Evolutionary conservation across 2,329 filamentous ascomycete genomes (phyloP).

Genomic region (Anisogramma anomala): DNA sequence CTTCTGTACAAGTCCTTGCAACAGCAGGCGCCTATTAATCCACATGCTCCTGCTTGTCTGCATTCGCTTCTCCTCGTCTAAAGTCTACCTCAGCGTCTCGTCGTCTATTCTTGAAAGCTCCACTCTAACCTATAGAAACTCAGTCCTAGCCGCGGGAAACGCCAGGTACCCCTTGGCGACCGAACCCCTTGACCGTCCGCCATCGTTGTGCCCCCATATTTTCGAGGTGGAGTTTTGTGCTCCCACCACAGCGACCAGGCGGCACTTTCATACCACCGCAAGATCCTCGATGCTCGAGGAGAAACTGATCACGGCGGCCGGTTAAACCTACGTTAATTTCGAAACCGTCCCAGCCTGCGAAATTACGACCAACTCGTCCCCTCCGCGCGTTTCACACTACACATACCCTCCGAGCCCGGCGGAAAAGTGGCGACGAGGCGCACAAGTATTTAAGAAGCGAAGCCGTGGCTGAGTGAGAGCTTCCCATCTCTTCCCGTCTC

Average conservation of each 20-base stretch:
- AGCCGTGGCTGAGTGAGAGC: constrained; percentile 23
- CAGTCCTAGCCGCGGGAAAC: constrained; percentile 15
- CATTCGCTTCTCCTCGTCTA: constrained; percentile 12
- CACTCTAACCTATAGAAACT: constrained; percentile 15
- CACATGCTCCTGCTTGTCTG: constrained; percentile 6
- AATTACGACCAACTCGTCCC: constrained; percentile 10
- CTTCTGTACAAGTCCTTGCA: constrained; percentile 4
- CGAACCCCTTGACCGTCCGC: constrained; percentile 23
- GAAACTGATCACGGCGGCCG: constrained; percentile 8
- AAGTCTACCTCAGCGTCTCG: constrained; percentile 10
- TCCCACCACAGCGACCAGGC: constrained; percentile 16
- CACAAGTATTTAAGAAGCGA: constrained; percentile 29
- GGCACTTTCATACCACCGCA: constrained; percentile 19
- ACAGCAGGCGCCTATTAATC: constrained; percentile 8
- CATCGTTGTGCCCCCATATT: constrained; percentile 23
- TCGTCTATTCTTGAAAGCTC: constrained; percentile 11
- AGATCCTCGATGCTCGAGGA: constrained; percentile 15
- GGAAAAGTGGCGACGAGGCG: constrained; percentile 22
- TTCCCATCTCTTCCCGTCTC: constrained; percentile 21
- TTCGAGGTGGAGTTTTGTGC: constrained; percentile 23
- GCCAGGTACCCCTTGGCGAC: constrained; percentile 9
- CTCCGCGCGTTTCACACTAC: constrained; percentile 8
- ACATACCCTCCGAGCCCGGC: constrained; percentile 9
- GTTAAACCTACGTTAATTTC: constrained; percentile 12
- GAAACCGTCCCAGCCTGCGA: constrained; percentile 9